phyloP scores from a whole-genome alignment of 2,329 filamentous ascomycete species.

The Lasiodiplodia citricola region DNA sequence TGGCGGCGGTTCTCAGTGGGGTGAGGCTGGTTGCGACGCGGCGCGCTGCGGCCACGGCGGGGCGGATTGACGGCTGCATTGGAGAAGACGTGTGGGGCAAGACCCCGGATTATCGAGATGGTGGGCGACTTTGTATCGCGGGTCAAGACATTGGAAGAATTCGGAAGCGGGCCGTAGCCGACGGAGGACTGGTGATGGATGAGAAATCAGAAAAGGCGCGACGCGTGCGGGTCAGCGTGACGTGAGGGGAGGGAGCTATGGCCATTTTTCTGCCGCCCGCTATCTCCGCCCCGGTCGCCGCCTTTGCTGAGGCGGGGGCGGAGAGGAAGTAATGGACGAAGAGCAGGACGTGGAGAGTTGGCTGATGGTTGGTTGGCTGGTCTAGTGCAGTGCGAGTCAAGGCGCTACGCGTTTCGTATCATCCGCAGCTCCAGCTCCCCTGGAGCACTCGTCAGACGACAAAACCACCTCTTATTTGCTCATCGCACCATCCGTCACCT shows the following conservation, averaged over 20 bases:
- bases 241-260: slow-evolving; percentile 7
- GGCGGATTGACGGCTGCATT: slow-evolving; percentile 4
- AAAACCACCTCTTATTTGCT: slow-evolving; percentile 24
- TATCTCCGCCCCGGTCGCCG: neutral
- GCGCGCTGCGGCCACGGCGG: slow-evolving; percentile 6
- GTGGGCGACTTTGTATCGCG: neutral
- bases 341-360: neutral
- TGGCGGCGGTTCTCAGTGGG: neutral
- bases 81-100: neutral
- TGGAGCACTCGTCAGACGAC: neutral
- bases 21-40: neutral
- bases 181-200: neutral
- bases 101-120: neutral
- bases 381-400: slow-evolving; percentile 8
- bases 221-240: neutral
- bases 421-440: neutral
- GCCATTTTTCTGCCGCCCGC: slow-evolving; percentile 3
- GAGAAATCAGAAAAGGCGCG: slow-evolving; percentile 18
- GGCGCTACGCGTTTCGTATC: neutral
- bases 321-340: neutral
- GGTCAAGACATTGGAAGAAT: neutral
- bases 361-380: neutral
- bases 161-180: slow-evolving; percentile 14
- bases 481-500: neutral
- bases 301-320: neutral